Evolutionary conservation across 1,139 yeast genomes (phyloP), one percentile per base, ranked within the genome.

Genomic region (Scheffersomyces titani): DNA sequence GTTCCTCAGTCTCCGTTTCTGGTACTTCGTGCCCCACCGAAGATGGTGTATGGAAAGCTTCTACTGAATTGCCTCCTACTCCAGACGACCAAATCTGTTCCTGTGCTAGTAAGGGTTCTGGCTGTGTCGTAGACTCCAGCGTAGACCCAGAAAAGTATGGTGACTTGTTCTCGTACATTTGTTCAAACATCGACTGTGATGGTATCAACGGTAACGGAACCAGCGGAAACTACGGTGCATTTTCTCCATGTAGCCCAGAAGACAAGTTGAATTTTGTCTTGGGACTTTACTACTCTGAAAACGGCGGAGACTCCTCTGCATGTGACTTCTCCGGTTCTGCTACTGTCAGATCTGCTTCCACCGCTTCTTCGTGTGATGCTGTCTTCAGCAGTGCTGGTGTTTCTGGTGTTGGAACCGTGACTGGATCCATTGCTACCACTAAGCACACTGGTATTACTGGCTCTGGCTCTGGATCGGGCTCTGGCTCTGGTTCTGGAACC

Each of bases 321-420:
- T 80, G 83, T 72, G 72, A 74, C 62, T 79, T 78, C 62, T 61
- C 64, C 50, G 83, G 83, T 47, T 71, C 77, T 54, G 83, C 82
- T 44, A 65, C 78, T 18, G 63, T 74, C 46, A 70, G 74, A 55
- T 55, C 63, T 44, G 62, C 65, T 54, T 50, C 64, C 52, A 59
- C 65, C 44, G 66, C 70, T 21, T 62, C 68, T 20, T 56, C 68
- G 21, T 68, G 72, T 61, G 50, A 64, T 19, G 69, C 68, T 50
- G 48, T 59, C 55, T 55, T 67, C 58, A 65, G 64, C 52, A 59
- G 70, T 49, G 71, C 71, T 20, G 71, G 71, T 57, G 52, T 60
- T 49, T 63, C 69, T 21, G 71, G 71, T 49, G 52, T 59, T 57
- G 71, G 70, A 16, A 51, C 62, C 21, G 63, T 67, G 40, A 52